Conservation (phyloP, 768 basidiomycete species). For the Holtermanniella nyarrowii region DNA sequence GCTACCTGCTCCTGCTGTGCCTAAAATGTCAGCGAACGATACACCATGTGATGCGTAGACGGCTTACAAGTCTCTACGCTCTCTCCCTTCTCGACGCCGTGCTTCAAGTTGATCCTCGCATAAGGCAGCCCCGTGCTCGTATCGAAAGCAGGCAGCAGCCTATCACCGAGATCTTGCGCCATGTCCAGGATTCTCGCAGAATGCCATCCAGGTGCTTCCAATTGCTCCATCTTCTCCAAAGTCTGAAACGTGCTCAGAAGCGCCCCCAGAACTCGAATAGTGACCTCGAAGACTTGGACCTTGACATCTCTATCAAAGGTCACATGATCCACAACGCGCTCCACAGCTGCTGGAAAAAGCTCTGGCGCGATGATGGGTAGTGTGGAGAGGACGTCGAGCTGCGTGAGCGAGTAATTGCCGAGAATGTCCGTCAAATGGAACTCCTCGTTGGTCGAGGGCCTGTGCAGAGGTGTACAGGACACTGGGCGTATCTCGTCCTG, state of each 20-base stretch:
- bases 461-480: conserved; percentile 50
- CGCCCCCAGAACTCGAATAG: conserved; percentile 85
- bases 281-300: conserved; percentile 98
- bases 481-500: conserved; percentile 68
- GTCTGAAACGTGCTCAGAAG: conserved; percentile 45
- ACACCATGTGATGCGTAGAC: background rate
- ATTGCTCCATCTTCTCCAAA: conserved; percentile 17
- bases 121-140: conserved; percentile 87
- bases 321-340: conserved; percentile 67
- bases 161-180: conserved; percentile 75
- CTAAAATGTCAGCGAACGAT: conserved; percentile 42
- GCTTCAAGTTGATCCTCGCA: conserved; percentile 76
- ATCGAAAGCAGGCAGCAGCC: conserved; percentile 80
- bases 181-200: conserved; percentile 58
- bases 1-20: conserved; percentile 85
- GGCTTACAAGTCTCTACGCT: conserved; percentile 69
- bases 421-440: conserved; percentile 81
- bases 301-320: conserved; percentile 87
- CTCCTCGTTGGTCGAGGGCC: conserved; percentile 47
- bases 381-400: conserved; percentile 62
- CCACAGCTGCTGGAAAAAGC: conserved; percentile 76
- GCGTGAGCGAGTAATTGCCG: conserved; percentile 68
- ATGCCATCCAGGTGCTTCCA: conserved; percentile 54
- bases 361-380: conserved; percentile 63
- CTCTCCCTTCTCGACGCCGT: conserved; percentile 67